phyloP scores from a whole-genome alignment of 768 basidiomycete species.

The Psilocybe azurescens region DNA sequence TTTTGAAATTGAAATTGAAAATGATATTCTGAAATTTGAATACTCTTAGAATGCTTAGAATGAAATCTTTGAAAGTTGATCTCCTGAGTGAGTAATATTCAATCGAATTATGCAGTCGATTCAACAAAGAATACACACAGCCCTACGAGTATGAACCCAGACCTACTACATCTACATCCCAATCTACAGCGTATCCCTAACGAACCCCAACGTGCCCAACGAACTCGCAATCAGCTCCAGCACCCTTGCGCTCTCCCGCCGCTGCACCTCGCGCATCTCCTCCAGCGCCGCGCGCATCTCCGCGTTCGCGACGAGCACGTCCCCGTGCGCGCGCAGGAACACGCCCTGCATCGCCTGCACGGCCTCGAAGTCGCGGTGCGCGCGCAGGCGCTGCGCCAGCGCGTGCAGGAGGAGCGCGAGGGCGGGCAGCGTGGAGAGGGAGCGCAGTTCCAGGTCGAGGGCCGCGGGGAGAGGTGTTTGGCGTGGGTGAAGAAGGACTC shows the following conservation, averaged over 20 bases:
- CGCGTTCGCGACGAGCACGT: slow-evolving; percentile 71
- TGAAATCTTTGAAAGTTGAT: no score
- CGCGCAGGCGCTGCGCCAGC: slow-evolving; percentile 74
- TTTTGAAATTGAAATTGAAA: no score
- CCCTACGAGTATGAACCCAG: no score
- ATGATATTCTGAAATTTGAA: no score
- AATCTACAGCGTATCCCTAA: slow-evolving; percentile 63
- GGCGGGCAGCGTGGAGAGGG: slow-evolving; percentile 67
- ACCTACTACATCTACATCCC: no score
- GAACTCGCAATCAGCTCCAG: slow-evolving; percentile 76
- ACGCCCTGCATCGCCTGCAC: slow-evolving; percentile 88
- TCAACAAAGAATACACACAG: no score
- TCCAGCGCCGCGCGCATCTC: slow-evolving; percentile 68
- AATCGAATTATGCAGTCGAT: no score
- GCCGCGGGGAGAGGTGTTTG: slow-evolving; percentile 88
- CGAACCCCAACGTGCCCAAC: slow-evolving; percentile 77
- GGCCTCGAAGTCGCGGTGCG: slow-evolving; percentile 88
- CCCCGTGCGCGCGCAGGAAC: slow-evolving; percentile 85
- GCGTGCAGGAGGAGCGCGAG: slow-evolving; percentile 76
- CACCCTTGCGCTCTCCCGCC: slow-evolving; percentile 78
- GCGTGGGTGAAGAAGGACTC: slow-evolving; percentile 84
- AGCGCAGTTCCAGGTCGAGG: slow-evolving; percentile 89
- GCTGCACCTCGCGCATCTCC: slow-evolving; percentile 66
- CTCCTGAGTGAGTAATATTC: no score
- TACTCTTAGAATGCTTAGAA: no score